Conservation (phyloP, 306 rosid genomes). For the Castanea crenata region DNA sequence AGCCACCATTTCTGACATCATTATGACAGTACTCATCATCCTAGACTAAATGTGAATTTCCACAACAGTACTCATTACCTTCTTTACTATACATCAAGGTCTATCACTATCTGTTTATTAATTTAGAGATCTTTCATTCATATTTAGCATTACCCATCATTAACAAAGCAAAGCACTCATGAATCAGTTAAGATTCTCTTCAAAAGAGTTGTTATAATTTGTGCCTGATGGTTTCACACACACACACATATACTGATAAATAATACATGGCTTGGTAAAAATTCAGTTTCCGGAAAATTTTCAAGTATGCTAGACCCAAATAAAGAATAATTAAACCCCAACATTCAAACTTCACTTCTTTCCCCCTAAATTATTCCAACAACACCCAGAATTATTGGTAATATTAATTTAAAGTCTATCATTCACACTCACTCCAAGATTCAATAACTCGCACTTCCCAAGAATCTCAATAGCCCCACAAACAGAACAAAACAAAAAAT, state of each 20-base stretch:
- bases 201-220: not conserved
- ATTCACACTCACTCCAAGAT: conserved; percentile 94
- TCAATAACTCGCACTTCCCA: conserved; percentile 91
- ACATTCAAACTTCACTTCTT: not conserved
- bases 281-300: not conserved
- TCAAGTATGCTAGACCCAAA: not conserved
- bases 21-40: no score
- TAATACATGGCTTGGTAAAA: not conserved
- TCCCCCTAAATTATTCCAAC: not conserved
- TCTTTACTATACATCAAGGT: not conserved
- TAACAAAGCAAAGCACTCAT: not conserved
- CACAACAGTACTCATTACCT: not conserved
- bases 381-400: not conserved
- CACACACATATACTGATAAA: no score
- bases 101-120: not conserved
- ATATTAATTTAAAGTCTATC: conserved; percentile 57
- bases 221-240: not conserved
- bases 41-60: not conserved
- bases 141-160: not conserved
- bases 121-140: not conserved
- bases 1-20: no score
- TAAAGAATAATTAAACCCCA: not conserved
- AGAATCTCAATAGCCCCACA: conserved; percentile 49
- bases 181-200: not conserved
- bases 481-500: not conserved